Evolutionary conservation across 2,329 filamentous ascomycete species (phyloP).

Genomic region (Paracorniculantispora psalliotae): DNA sequence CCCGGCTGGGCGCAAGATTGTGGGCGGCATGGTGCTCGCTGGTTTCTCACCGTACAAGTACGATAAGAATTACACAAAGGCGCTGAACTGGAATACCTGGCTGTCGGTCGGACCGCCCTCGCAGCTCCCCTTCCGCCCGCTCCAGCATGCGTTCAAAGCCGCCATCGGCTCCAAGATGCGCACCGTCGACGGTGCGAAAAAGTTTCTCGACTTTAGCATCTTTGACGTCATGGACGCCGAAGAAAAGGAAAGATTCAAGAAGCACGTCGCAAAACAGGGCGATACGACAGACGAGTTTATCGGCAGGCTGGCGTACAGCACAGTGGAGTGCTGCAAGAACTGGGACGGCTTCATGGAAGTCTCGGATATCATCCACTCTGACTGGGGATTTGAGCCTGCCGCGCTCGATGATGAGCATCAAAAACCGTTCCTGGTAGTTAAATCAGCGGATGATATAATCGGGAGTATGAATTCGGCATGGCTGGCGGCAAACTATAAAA

Average conservation of each 20-base stretch:
- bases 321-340: slow-evolving; percentile 15
- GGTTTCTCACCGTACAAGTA: slow-evolving; percentile 20
- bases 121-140: slow-evolving; percentile 16
- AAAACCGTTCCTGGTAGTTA: slow-evolving; percentile 19
- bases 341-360: slow-evolving; percentile 24
- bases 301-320: slow-evolving; percentile 9
- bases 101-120: slow-evolving; percentile 17
- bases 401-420: slow-evolving; percentile 17
- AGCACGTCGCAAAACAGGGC: slow-evolving; percentile 9
- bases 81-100: slow-evolving; percentile 19
- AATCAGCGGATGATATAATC: slow-evolving; percentile 17
- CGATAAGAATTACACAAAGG: slow-evolving; percentile 16
- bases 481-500: slow-evolving; percentile 18
- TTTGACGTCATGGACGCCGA: slow-evolving; percentile 16
- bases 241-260: slow-evolving; percentile 13
- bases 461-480: slow-evolving; percentile 18
- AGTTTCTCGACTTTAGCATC: slow-evolving; percentile 15
- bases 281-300: slow-evolving; percentile 15
- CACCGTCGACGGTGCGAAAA: slow-evolving; percentile 14
- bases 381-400: slow-evolving; percentile 20
- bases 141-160: slow-evolving; percentile 15
- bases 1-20: slow-evolving; percentile 17
- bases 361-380: slow-evolving; percentile 20
- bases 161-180: slow-evolving; percentile 15
- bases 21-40: slow-evolving; percentile 16